Evolutionary conservation across 371 early-diverging fungal species (phyloP).

Genomic region (Paraphysoderma sedebokerense): DNA sequence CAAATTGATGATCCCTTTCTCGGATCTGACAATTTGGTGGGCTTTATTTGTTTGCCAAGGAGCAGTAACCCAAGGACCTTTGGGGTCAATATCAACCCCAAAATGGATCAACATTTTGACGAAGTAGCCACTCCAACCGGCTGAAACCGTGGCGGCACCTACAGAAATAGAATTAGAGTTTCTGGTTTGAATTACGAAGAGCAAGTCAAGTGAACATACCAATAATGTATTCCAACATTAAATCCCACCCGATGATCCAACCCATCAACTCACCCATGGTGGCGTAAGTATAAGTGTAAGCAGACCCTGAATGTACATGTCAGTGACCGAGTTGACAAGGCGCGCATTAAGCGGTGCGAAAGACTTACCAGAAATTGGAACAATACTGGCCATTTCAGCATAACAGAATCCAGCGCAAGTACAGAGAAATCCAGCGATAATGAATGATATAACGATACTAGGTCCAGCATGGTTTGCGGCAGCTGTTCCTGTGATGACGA

Average conservation of each 20-base stretch:
- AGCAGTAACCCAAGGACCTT: conserved; percentile 39
- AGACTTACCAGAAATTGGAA: conserved; percentile 67
- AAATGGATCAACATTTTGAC: conserved; percentile 48
- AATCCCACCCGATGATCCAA: conserved; percentile 72
- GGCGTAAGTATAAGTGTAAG: conserved; percentile 66
- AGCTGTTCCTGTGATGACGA: conserved; percentile 46
- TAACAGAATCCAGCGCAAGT: conserved; percentile 59
- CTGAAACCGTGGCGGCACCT: conserved; percentile 15
- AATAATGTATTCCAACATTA: conserved; percentile 65
- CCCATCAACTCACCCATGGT: conserved; percentile 67
- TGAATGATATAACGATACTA: conserved; percentile 54
- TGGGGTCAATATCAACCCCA: conserved; percentile 15
- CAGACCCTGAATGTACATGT: conserved; percentile 38
- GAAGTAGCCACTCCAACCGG: conserved; percentile 65
- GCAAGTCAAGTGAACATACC: conserved; percentile 42
- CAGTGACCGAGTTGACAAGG: conserved; percentile 61
- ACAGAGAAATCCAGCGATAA: conserved; percentile 52
- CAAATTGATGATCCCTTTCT: conserved; percentile 39
- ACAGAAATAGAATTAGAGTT: not conserved
- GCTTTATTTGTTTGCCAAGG: conserved; percentile 38
- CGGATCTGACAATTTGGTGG: conserved; percentile 16
- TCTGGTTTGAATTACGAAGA: not conserved
- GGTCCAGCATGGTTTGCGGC: conserved; percentile 64
- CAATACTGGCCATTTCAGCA: conserved; percentile 64
- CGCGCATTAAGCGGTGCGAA: conserved; percentile 69